phyloP scores from a whole-genome alignment of 1,284 basidiomycete species.

The Ganoderma sinense region DNA sequence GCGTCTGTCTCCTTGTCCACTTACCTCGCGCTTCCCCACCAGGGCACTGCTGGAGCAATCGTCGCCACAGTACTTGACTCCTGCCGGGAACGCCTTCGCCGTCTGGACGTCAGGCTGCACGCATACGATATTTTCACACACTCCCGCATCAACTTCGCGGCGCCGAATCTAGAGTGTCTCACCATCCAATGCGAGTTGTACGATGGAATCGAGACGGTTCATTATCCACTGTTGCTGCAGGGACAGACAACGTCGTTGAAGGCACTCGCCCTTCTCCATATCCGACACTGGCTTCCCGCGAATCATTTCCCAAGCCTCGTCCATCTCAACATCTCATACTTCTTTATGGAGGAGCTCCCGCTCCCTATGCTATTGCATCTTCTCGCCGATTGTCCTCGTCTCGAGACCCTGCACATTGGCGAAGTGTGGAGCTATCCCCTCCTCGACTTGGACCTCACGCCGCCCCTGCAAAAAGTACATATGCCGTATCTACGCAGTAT shows the following conservation, averaged over 20 bases:
- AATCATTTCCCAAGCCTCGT: constrained; percentile 20
- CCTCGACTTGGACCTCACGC: constrained; percentile 14
- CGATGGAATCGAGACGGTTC: not conserved
- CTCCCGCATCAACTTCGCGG: constrained; percentile 17
- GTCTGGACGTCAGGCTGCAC: constrained; percentile 18
- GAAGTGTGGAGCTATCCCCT: constrained; percentile 20
- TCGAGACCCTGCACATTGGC: constrained; percentile 15
- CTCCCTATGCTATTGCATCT: constrained; percentile 15
- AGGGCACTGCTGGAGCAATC: not conserved
- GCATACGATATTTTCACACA: constrained; percentile 17
- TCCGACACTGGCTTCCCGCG: constrained; percentile 22
- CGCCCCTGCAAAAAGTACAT: constrained; percentile 8
- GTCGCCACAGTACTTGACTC: constrained; percentile 3
- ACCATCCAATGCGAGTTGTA: constrained; percentile 20
- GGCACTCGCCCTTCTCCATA: constrained; percentile 17
- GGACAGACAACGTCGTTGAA: constrained; percentile 14
- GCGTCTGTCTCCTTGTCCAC: constrained; percentile 12
- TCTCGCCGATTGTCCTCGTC: constrained; percentile 13
- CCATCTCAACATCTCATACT: constrained; percentile 24
- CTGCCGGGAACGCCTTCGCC: constrained; percentile 13
- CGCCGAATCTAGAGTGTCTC: constrained; percentile 14
- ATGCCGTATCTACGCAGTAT: constrained; percentile 15
- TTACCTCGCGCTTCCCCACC: constrained; percentile 8
- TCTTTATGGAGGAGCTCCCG: constrained; percentile 22
- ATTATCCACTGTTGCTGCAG: constrained; percentile 13